Evolutionary conservation across 352 stramenopile genomes (phyloP).

Genomic region (Elongisporangium prolatum): DNA sequence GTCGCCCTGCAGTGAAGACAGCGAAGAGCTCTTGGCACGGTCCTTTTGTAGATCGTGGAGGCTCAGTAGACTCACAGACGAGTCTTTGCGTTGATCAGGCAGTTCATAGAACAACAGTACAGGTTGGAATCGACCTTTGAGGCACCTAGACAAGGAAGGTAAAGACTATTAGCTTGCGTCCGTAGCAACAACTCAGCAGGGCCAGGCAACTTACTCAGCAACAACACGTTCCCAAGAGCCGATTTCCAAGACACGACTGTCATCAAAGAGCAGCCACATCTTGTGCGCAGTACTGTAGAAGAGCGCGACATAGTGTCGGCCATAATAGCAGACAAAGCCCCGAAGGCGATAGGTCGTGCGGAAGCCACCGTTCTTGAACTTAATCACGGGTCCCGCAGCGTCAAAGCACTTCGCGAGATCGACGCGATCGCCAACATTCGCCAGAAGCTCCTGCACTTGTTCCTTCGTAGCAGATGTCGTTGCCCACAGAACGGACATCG

Average conservation of each 20-base stretch:
- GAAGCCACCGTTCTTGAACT: constrained; percentile 65
- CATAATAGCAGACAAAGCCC: constrained; percentile 85
- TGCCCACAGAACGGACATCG: constrained; percentile 78
- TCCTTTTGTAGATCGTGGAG: constrained; percentile 27
- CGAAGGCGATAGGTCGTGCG: constrained; percentile 74
- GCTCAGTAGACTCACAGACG: constrained; percentile 62
- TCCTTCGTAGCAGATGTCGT: constrained; percentile 70
- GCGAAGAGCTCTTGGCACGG: constrained; percentile 51
- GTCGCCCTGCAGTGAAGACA: constrained; percentile 47
- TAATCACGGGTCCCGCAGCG: constrained; percentile 55
- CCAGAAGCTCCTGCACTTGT: constrained; percentile 59
- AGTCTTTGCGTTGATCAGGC: constrained; percentile 77
- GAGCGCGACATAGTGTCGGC: constrained; percentile 74
- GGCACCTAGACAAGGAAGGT: constrained; percentile 22
- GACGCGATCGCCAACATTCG: constrained; percentile 60
- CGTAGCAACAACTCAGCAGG: not conserved
- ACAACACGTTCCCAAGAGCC: constrained; percentile 76
- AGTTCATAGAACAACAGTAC: constrained; percentile 85
- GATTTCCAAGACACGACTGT: constrained; percentile 73
- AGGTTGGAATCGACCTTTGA: constrained; percentile 80
- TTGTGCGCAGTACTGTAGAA: constrained; percentile 86
- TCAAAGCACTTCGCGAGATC: constrained; percentile 76
- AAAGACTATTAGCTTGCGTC: not conserved
- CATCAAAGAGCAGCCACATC: constrained; percentile 85
- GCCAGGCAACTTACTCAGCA: constrained; percentile 24